A percentile compares a stretch with the other conserved stretches of the same genome.
Evolutionary conservation across 148 eudicot genomes (phyloP).

Genomic region (Amaranthus cruentus): DNA sequence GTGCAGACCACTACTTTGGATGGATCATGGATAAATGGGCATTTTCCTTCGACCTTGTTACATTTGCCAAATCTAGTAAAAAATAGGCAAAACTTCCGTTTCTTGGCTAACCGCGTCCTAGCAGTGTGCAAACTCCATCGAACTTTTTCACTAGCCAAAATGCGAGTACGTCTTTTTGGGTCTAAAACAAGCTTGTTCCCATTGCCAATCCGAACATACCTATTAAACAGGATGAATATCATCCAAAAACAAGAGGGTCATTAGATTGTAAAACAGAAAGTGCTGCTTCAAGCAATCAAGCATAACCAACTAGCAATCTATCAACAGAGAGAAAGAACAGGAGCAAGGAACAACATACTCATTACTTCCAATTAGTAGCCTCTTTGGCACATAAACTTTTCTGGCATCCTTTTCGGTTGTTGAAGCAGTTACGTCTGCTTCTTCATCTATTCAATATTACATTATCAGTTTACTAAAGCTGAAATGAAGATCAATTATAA

Average conservation of each 20-base stretch:
- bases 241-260: constrained; percentile 16
- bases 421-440: constrained; percentile 31
- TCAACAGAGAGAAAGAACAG: not conserved
- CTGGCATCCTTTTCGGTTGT: constrained; percentile 36
- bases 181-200: constrained; percentile 90
- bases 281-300: not conserved
- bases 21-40: constrained; percentile 86
- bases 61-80: constrained; percentile 96
- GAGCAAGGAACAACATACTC: constrained; percentile 57
- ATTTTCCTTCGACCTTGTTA: constrained; percentile 87
- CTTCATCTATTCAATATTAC: constrained; percentile 48
- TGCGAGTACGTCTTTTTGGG: constrained; percentile 83
- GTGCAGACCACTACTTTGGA: constrained; percentile 89
- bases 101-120: constrained; percentile 72
- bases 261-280: constrained; percentile 1
- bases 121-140: constrained; percentile 98
- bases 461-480: constrained; percentile 17
- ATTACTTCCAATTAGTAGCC: constrained; percentile 71
- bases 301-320: constrained; percentile 10
- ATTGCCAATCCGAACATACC: constrained; percentile 92
- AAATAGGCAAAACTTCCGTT: constrained; percentile 79
- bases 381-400: constrained; percentile 72
- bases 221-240: constrained; percentile 30
- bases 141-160: constrained; percentile 91
- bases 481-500: not conserved